Percentiles rank a stretch among this genome's conserved stretches.
phyloP scores from a whole-genome alignment of 768 basidiomycete genomes.

The Dioszegia crocea region DNA sequence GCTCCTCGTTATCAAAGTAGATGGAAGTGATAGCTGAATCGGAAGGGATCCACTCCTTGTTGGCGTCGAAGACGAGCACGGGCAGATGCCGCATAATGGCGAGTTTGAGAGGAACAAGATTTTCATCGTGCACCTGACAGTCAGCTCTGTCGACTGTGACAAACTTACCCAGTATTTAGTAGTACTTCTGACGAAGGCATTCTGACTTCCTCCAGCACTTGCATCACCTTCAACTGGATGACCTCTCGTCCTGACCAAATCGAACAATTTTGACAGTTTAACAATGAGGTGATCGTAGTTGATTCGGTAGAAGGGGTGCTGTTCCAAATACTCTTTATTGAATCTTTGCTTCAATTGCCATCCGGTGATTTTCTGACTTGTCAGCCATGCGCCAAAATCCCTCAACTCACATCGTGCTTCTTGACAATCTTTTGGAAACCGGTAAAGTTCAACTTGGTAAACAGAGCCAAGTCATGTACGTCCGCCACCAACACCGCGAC shows the following conservation, averaged over 20 bases:
- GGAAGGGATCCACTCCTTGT: constrained; percentile 83
- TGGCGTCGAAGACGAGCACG: constrained; percentile 87
- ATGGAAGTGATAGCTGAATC: constrained; percentile 94
- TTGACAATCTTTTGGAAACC: constrained; percentile 99
- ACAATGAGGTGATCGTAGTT: constrained; percentile 80
- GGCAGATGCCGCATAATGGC: constrained; percentile 88
- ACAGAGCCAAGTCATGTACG: constrained; percentile 65
- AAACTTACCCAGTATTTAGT: constrained; percentile 90
- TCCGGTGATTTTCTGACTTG: constrained; percentile 83
- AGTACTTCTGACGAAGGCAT: constrained; percentile 95
- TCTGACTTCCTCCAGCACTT: constrained; percentile 89
- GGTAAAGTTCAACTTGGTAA: constrained; percentile 96
- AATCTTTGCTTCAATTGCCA: constrained; percentile 78
- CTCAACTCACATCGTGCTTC: constrained; percentile 53
- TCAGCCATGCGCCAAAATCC: constrained; percentile 12
- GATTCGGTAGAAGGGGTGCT: constrained; percentile 84
- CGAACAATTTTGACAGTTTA: constrained; percentile 88
- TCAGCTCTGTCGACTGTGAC: constrained; percentile 39
- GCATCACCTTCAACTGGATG: constrained; percentile 92
- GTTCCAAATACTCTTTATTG: constrained; percentile 84
- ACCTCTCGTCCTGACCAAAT: constrained; percentile 90
- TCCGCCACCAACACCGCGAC: constrained; percentile 87
- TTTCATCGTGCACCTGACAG: constrained; percentile 71
- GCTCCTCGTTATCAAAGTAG: constrained; percentile 92
- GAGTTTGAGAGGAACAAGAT: constrained; percentile 85